Evolutionary conservation across 768 basidiomycete species (phyloP).

Genomic region (Boletus patriciae): DNA sequence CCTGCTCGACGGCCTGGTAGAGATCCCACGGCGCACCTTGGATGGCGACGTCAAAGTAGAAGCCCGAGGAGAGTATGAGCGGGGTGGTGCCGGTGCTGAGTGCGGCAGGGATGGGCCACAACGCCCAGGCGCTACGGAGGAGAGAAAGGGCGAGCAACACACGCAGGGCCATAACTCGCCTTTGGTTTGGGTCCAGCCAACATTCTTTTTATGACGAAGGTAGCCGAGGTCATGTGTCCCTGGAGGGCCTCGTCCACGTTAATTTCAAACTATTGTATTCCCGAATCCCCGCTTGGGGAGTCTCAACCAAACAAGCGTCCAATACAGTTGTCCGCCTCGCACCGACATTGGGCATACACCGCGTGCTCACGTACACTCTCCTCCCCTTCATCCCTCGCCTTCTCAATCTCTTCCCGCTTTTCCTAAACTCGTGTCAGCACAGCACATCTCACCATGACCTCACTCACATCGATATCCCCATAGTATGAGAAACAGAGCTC

Average conservation of each 20-base stretch:
- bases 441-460: rapidly evolving
- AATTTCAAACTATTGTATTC: background rate
- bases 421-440: conserved; percentile 12
- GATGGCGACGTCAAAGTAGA: conserved; percentile 30
- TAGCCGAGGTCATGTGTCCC: background rate
- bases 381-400: background rate
- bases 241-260: background rate
- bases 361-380: conserved; percentile 35
- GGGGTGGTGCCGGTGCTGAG: conserved; percentile 25
- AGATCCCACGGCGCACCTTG: conserved; percentile 34
- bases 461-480: conserved; percentile 50
- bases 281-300: background rate
- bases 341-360: conserved; percentile 50
- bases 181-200: too few species aligned
- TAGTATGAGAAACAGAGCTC: conserved; percentile 79
- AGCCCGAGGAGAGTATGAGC: conserved; percentile 27
- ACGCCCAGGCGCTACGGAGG: conserved; percentile 9
- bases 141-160: conserved; percentile 13
- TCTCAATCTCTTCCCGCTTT: conserved; percentile 23
- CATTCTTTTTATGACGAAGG: background rate
- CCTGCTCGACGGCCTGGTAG: conserved; percentile 32
- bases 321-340: conserved; percentile 53
- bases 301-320: conserved; percentile 36
- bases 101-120: conserved; percentile 36
- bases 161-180: conserved; percentile 2